Evolutionary conservation across 2,329 filamentous ascomycete genomes (phyloP).

Genomic region (Ceratocystis cubensis): DNA sequence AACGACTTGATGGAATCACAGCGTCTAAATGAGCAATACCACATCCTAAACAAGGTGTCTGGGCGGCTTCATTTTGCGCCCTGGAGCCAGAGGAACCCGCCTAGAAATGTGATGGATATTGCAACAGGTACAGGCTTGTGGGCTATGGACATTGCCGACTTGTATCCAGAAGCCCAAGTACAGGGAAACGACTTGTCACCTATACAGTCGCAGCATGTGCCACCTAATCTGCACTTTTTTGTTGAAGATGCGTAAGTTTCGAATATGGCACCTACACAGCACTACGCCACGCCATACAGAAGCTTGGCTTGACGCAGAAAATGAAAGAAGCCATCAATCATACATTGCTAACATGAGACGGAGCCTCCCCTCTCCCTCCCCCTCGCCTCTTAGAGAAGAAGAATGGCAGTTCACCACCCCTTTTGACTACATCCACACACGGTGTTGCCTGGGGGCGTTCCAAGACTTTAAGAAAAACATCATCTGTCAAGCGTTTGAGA

Average conservation of each 20-base stretch:
- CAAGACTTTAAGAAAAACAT: slow-evolving; percentile 36
- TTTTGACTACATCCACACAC: slow-evolving; percentile 44
- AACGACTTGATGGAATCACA: slow-evolving; percentile 35
- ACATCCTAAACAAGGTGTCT: slow-evolving; percentile 31
- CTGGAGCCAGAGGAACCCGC: slow-evolving; percentile 29
- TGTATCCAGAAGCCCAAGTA: slow-evolving; percentile 46
- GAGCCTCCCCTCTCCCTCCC: too few relatives aligned
- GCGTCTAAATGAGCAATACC: slow-evolving; percentile 32
- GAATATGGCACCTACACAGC: background rate
- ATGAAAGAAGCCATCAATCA: background rate
- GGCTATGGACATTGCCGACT: slow-evolving; percentile 55
- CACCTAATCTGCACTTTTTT: slow-evolving; percentile 61
- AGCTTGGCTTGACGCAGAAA: too few relatives aligned
- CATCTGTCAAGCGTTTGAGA: slow-evolving; percentile 40
- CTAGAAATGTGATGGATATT: slow-evolving; percentile 32
- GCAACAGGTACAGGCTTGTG: slow-evolving; percentile 42
- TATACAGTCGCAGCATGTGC: slow-evolving; percentile 52
- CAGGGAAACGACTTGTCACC: slow-evolving; percentile 55
- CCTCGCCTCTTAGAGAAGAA: slow-evolving; percentile 30
- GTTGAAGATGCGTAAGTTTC: slow-evolving; percentile 47
- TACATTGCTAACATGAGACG: background rate
- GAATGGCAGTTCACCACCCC: slow-evolving; percentile 42
- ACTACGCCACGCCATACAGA: too few relatives aligned
- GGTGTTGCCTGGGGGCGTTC: slow-evolving; percentile 40
- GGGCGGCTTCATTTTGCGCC: slow-evolving; percentile 34